These are phyloP conservation scores for Candida jianshihensis DNA, from an alignment of 805 yeast genomes.

Conservation along the genomic window DNA sequence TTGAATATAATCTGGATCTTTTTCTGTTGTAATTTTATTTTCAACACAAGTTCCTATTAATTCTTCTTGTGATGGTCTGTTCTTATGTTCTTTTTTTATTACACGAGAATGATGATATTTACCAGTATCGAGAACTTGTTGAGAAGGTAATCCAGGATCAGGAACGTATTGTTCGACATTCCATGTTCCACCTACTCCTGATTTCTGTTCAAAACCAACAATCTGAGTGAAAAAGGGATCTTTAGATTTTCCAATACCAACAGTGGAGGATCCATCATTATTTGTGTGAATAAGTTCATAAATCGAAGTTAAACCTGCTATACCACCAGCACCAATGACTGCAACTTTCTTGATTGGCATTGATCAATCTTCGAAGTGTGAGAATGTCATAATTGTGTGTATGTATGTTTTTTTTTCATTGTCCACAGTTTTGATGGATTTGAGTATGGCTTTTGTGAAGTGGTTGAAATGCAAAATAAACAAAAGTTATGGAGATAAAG, in stretches of 20 bases:
- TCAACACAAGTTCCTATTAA: slow-evolving; percentile 15
- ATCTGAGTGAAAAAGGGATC: slow-evolving; percentile 26
- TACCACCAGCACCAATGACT: slow-evolving; percentile 35
- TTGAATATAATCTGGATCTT: slow-evolving; percentile 25
- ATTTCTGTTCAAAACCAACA: slow-evolving; percentile 39
- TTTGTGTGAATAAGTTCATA: slow-evolving; percentile 27
- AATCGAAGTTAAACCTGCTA: slow-evolving; percentile 30
- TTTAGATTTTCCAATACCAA: slow-evolving; percentile 3
- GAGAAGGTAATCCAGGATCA: slow-evolving; percentile 21
- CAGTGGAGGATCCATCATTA: slow-evolving; percentile 23
- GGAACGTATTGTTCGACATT: slow-evolving; percentile 16
- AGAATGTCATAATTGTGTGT: neutral
- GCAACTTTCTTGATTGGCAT: slow-evolving; percentile 24
- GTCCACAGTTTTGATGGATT: too few relatives aligned
- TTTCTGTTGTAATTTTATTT: slow-evolving; percentile 11
- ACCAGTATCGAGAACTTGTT: slow-evolving; percentile 27
- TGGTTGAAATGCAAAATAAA: too few relatives aligned
- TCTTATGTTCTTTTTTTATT: slow-evolving; percentile 17
- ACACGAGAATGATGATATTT: slow-evolving; percentile 27
- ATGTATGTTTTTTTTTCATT: too few relatives aligned
- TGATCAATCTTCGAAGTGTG: too few relatives aligned
- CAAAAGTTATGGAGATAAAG: too few relatives aligned
- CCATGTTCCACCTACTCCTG: slow-evolving; percentile 41
- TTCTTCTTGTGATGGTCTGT: slow-evolving; percentile 11
- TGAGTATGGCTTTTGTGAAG: too few relatives aligned